Conservation (phyloP, 2,329 filamentous ascomycete species). For the Fusarium liriodendri region DNA sequence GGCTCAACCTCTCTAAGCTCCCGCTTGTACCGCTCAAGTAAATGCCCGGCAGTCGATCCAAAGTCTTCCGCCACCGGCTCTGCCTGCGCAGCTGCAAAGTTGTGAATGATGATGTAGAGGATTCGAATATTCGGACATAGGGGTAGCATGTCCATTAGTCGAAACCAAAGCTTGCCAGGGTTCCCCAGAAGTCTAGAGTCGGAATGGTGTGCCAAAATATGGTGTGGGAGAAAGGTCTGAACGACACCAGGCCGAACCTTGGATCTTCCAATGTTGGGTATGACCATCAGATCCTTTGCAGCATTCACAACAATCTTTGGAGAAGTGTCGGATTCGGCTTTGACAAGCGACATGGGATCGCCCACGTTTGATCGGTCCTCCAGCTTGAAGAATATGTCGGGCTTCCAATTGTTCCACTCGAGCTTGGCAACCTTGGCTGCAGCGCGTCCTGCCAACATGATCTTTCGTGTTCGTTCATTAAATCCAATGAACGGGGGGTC, state of each 20-base stretch:
- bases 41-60: background rate
- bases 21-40: background rate
- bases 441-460: background rate
- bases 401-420: background rate
- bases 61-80: background rate
- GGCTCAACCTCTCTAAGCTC: background rate
- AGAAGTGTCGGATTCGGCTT: background rate
- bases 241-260: no score
- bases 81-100: background rate
- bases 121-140: background rate
- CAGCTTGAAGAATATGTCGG: background rate
- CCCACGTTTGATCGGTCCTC: background rate
- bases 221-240: background rate
- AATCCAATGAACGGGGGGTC: background rate
- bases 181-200: background rate
- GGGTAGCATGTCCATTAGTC: background rate
- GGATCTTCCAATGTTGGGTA: background rate
- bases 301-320: background rate
- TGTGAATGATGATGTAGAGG: background rate
- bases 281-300: background rate
- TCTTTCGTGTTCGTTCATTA: background rate
- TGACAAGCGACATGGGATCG: background rate
- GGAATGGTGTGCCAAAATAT: background rate
- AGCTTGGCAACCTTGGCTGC: background rate
- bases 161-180: background rate